Base-by-base conservation (phyloP, 331 rosid species). In the Telfairia occidentalis region DNA sequence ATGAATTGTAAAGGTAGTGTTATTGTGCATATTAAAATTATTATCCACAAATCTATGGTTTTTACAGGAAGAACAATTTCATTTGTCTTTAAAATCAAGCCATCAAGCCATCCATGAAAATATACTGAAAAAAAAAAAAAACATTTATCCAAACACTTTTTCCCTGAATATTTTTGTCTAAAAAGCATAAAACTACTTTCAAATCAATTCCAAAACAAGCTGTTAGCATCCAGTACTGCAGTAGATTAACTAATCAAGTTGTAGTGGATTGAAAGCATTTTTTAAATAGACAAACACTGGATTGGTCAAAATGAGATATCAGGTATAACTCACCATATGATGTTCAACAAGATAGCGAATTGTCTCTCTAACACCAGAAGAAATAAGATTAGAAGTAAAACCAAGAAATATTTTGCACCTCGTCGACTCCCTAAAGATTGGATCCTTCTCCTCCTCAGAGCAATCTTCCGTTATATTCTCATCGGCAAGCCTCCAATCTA, bases 371-470 rank as follows among this genome's bases (percentile, higher is more conserved):
- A 91, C 87, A 76, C 97, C 96, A 37, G 98, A 95, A 5, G 98
- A 91, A 66, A 92, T 83, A 52, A 95, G 92, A 85, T 95, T 95
- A 24, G 97, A 95, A 73, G 98, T 95, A 77, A 91, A 95, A 30
- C 96, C 96, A 76, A 95, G 79, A 78, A 95, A 91, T 42, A 95
- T 88, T 75, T 95, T 95, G 80, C 96, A 91, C 5, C 79, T 85
- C 5, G 84, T 87, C 32, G 83, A 83, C 71, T 86, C 81, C 72
- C 92, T 53, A 79, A 83, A 82, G 15, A 79, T 69, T 64, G 72
- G 52, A 80, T 84, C 92, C 73, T 71, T 85, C 77, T 88, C 96
- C 72, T 82, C 84, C 26, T 82, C 87, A n/a, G 61, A 12, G 67
- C 87, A 91, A 79, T 88, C 96, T 45, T 84, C 91, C 0, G 75